Base-by-base conservation (phyloP, 176 grass and related monocot genomes). In the Musa acuminata region DNA sequence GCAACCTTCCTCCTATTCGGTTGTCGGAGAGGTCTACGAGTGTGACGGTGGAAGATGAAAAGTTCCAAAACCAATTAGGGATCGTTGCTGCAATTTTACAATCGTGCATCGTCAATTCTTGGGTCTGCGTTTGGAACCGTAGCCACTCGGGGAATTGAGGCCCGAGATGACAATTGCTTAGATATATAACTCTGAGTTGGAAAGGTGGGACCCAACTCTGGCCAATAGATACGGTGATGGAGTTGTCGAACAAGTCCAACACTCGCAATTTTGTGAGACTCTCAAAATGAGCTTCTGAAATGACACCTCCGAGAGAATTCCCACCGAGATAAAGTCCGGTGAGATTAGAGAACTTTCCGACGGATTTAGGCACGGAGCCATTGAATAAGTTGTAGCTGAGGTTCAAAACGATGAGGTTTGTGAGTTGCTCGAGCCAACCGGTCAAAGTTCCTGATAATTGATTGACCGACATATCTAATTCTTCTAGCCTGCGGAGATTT, bases 11-110 rank as follows among this genome's bases (percentile, higher is more conserved):
- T 0, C 64, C 12, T 1, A 82, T 57, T 13, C 12, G 0, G 49
- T 10, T 59, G 1, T 3, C 0, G 0, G 0, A 8, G 7, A 89
- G 29, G n/a, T 63, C 1, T 0, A 83, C 51, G 24, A 67, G 55
- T 3, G 52, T 58, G 21, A 85, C 57, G 1, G 4, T 75, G 57
- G 71, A 78, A 14, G 63, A 27, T 26, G 63, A 65, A 65, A 80
- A 9, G 53, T 85, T 72, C 81, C 88, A 77, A 52, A 91, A 9
- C 82, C 81, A 87, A 68, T 83, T 35, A 0, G 85, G 77, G 65
- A 78, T 53, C 1, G 17, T 9, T 9, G 17, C 70, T 72, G 27
- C 14, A 19, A 72, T 72, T 53, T 11, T 2, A n/a, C 13, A 35
- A 4, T 35, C 29, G 3, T 35, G 29, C 29, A 35, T 35, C 29